Percentiles rank a stretch among this genome's conserved stretches.
phyloP scores from a whole-genome alignment of 2,329 filamentous ascomycete genomes.

The Xylariaceae sp. region DNA sequence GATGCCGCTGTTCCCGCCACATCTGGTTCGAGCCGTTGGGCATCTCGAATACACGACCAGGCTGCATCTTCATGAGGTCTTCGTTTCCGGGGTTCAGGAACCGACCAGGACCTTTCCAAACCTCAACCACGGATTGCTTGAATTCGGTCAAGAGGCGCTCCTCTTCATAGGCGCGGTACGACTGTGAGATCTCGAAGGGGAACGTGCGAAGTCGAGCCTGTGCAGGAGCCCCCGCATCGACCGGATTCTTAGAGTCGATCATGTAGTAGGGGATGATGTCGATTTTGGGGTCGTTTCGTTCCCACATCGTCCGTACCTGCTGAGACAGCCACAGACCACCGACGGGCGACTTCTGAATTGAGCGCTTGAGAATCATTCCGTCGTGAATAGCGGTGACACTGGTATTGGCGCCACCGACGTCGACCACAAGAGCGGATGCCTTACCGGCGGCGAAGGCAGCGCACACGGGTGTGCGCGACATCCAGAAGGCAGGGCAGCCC shows the following conservation, averaged over 20 bases:
- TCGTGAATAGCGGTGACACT: constrained; percentile 70
- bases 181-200: constrained; percentile 53
- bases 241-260: constrained; percentile 78
- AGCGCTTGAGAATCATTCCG: constrained; percentile 88
- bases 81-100: constrained; percentile 64
- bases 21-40: constrained; percentile 95
- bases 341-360: constrained; percentile 76
- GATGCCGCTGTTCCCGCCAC: constrained; percentile 83
- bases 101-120: constrained; percentile 77
- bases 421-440: constrained; percentile 75
- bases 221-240: constrained; percentile 77
- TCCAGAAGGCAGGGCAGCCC: constrained; percentile 91
- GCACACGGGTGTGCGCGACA: constrained; percentile 82
- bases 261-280: constrained; percentile 80
- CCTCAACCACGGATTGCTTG: constrained; percentile 94
- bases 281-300: constrained; percentile 61
- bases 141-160: constrained; percentile 91
- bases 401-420: constrained; percentile 25
- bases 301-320: constrained; percentile 79
- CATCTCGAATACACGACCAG: constrained; percentile 90
- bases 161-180: constrained; percentile 80
- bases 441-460: constrained; percentile 91
- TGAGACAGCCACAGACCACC: constrained; percentile 86
- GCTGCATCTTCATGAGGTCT: constrained; percentile 65
- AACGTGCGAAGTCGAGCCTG: constrained; percentile 72